phyloP scores from a whole-genome alignment of 2,329 filamentous ascomycete genomes.

The Didymella segeticola region DNA sequence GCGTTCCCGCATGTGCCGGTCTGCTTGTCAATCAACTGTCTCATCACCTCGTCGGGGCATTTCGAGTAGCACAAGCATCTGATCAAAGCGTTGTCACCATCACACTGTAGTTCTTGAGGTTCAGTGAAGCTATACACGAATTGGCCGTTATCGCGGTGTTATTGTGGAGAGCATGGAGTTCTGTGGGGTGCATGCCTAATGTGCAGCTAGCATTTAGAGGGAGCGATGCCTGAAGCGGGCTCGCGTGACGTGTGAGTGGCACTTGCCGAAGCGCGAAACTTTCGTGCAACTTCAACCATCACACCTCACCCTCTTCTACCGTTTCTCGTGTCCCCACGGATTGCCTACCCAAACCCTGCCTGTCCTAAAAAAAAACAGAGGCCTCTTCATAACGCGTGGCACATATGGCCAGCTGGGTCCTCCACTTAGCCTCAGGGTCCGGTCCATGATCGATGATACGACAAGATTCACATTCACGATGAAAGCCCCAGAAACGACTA shows the following conservation, averaged over 20 bases:
- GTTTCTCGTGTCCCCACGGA: not conserved
- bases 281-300: constrained; percentile 11
- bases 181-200: constrained; percentile 11
- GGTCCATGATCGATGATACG: not conserved
- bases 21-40: not conserved
- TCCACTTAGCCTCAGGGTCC: not conserved
- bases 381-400: not conserved
- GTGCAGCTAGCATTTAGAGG: constrained; percentile 2
- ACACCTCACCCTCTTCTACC: not conserved
- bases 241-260: constrained; percentile 11
- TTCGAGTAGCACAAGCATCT: too few relatives aligned
- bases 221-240: constrained; percentile 14
- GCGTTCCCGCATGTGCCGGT: constrained; percentile 4
- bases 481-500: not conserved
- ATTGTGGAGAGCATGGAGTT: constrained; percentile 14
- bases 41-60: not conserved
- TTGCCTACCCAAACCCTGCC: too few relatives aligned
- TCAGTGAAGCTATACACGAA: not conserved
- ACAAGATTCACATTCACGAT: not conserved
- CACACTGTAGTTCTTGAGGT: not conserved
- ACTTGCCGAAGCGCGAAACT: constrained; percentile 8
- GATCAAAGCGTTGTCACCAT: too few relatives aligned
- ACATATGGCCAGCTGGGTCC: not conserved
- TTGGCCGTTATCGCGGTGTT: not conserved
- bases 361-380: not conserved